Evolutionary conservation across 768 basidiomycete species (phyloP), one percentile per base, ranked within the genome.

Genomic region (Suillus subluteus): DNA sequence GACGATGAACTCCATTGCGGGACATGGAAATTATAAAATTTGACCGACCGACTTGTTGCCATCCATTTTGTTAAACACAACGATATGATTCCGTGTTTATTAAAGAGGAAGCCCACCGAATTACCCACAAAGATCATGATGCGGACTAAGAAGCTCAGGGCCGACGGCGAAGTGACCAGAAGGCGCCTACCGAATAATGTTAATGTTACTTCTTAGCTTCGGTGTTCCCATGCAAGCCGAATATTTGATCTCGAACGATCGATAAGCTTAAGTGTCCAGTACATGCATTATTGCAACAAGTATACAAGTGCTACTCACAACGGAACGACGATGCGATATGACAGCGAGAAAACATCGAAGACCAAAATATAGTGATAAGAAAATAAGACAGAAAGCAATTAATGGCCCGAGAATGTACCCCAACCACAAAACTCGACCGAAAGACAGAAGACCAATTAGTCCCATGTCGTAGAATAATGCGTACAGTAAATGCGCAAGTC

Each of bases 401-500:
- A 79, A 40, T 69, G 67, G 66, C 74, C 70, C 77, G 70, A 77
- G 70, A 71, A 76, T 71, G 67, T 71, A 69, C 63, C 69, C 32
- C 58, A 71, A 70, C 70, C 67, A 71, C 72, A 70, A 72, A 63
- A 68, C 75, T 75, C 67, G 72, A 72, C 48, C 71, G 73, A 67
- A 69, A 70, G 68, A 72, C 68, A 64, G 63, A 68, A 70, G 58
- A 65, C 63, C 41, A 44, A 79, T 78, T 78, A 79, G 75, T 74
- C 78, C 76, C 72, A 67, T 48, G 63, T 68, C 71, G 66, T 79
- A 79, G 69, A 67, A 70, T 77, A 79, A 69, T 71, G 67, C 64
- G 71, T 78, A 78, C 68, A 67, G 74, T 78, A 78, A 78, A 79
- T 72, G 73, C 72, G 76, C 72, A 74, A 67, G 16, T 13, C 8